Evolutionary conservation across 257 asterid species (phyloP).

Genomic region (Ehretia macrophylla): DNA sequence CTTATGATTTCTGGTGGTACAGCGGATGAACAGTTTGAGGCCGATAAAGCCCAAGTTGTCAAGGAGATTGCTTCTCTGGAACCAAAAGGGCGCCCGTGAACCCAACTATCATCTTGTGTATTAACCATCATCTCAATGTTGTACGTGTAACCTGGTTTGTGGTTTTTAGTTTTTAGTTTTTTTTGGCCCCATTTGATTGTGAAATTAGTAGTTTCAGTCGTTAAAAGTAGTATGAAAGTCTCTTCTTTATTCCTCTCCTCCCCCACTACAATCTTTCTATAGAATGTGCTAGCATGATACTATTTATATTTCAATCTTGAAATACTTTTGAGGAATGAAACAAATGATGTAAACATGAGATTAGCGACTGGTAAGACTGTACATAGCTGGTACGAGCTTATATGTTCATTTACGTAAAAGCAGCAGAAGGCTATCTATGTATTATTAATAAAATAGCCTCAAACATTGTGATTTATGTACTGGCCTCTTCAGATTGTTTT

Average conservation of each 20-base stretch:
- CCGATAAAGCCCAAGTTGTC: constrained; percentile 85
- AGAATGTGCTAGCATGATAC: background rate
- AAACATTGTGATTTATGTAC: background rate
- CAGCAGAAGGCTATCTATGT: background rate
- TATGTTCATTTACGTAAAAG: no score
- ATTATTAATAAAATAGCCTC: background rate
- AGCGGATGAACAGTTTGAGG: constrained; percentile 96
- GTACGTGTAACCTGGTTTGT: no score
- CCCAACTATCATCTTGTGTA: no score
- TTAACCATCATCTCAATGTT: no score
- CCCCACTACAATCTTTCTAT: background rate
- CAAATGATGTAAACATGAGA: background rate
- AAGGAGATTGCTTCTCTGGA: constrained; percentile 83
- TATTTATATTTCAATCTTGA: background rate
- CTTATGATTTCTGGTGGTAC: constrained; percentile 16
- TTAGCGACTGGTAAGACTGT: background rate
- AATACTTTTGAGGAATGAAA: background rate
- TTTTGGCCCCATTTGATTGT: background rate
- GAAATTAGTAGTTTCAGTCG: background rate
- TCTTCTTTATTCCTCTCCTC: background rate
- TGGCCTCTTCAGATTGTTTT: background rate
- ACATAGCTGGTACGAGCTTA: no score
- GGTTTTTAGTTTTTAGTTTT: no score
- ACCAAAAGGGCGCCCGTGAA: constrained; percentile 38
- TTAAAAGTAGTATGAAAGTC: background rate